Evolutionary conservation across 257 asterid species (phyloP), one percentile per base, ranked within the genome.

Genomic region (Apocynum venetum): DNA sequence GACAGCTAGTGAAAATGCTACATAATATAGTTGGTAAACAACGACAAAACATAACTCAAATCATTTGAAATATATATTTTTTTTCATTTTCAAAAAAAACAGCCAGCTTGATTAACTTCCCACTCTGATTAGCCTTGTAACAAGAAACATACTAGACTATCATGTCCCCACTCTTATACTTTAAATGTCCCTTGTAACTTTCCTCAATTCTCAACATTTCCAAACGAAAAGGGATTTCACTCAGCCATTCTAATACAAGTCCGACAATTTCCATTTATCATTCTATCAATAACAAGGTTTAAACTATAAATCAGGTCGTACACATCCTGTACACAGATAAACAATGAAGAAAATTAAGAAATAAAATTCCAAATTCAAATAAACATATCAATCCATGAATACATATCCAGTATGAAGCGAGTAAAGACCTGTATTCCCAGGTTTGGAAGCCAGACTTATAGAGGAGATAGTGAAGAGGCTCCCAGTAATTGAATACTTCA

Each of bases 401-500:
- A 52, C 11, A 40, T n/a, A 6, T 12, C 3, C 5, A 60, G 12
- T n/a, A 44, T 12, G 60, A 35, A 52, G 49, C 25, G 52, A 41
- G 44, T 51, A 52, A 79, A 51, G 47, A 92, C 99, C 99, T 91
- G 89, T 96, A 96, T 80, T 96, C 99, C 99, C 99, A 96, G 66
- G 99, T 93, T 77, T 96, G 99, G 80, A 96, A 96, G 40, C 99
- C 98, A 68, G 98, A 84, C 82, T 93, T 91, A 85, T 91, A 96
- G 72, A 96, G 96, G 44, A 96, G 89, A 83, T 86, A 93, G 78
- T 96, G 99, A 64, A 93, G 95, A 47, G 99, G 99, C 89, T 96
- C 99, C 98, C 99, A 96, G 73, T 96, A 96, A 91, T 96, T 96
- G 87, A 93, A 96, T 64, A 92, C 97, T 89, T 96, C 99, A 11